phyloP scores from a whole-genome alignment of 352 stramenopile species.

The Phytophthora ohioensis region DNA sequence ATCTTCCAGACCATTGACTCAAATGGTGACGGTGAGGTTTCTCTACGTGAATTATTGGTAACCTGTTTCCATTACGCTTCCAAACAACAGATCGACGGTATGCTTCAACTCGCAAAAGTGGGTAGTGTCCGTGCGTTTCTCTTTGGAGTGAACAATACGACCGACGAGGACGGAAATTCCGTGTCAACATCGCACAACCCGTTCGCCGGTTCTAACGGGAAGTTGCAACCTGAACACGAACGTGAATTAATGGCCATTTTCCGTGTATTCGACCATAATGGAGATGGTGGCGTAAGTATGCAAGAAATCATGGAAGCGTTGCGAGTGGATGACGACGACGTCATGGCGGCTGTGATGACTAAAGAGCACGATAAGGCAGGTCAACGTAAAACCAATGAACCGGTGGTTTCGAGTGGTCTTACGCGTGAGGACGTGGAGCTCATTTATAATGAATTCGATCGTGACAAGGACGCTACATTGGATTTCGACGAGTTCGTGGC shows the following conservation, averaged over 20 bases:
- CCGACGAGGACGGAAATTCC: background rate
- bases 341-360: conserved; percentile 51
- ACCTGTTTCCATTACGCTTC: conserved; percentile 77
- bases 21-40: conserved; percentile 64
- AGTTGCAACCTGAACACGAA: conserved; percentile 47
- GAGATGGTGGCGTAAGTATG: conserved; percentile 68
- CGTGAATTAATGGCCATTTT: conserved; percentile 71
- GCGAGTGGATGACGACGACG: conserved; percentile 73
- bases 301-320: conserved; percentile 81
- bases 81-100: conserved; percentile 66
- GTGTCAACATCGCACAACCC: background rate
- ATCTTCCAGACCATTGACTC: conserved; percentile 81
- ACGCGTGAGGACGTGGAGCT: conserved; percentile 66
- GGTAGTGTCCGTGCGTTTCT: conserved; percentile 64
- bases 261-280: conserved; percentile 74
- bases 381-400: background rate
- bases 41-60: conserved; percentile 64
- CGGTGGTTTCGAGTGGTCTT: conserved; percentile 47
- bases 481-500: conserved; percentile 78
- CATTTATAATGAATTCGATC: conserved; percentile 67
- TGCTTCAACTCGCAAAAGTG: conserved; percentile 77
- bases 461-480: conserved; percentile 57
- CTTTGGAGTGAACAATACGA: conserved; percentile 15
- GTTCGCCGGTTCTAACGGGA: background rate
- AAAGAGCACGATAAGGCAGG: conserved; percentile 41